Base-by-base conservation (phyloP, 2,329 filamentous ascomycete species). In the Lasiodiplodia hormozganensis region DNA sequence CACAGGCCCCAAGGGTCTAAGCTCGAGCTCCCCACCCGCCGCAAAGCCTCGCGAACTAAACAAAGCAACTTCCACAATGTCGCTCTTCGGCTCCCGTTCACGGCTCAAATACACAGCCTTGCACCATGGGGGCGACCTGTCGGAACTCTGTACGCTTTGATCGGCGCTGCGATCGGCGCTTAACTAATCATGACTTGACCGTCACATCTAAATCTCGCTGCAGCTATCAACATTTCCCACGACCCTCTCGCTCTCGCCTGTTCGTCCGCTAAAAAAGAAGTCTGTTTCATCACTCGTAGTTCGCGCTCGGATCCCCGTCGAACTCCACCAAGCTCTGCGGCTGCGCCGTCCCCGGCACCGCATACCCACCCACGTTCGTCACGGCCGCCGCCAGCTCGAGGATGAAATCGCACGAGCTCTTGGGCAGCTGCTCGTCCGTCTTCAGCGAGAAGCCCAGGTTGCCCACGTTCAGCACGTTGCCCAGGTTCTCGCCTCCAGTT, bases 341-440 rank as follows among this genome's bases (percentile, higher is more conserved):
- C 54, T 68, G 65, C 34, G 40, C 65, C 31, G 65, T 68, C 16
- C 65, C 67, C 3, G 57, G 58, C 23, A 43, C 57, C 4, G 67
- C 67, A 12, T 68, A 68, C 2, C 67, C 67, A 16, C 67, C 67
- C 3, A 68, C 67, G 34, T 68, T 68, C 1, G 67, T 64, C 49
- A 68, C 67, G 1, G 67, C 67, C 7, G 67, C 67, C 18, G 57
- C 57, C 36, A 68, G 43, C 57, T 64, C 21, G 25, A 40, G 49
- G 25, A 68, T 58, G 38, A 68, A 68, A 28, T 68, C 67, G 57
- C 67, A 68, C 25, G 64, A 36, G 51, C 67, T 62, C 25, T 64
- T 54, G 12, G 67, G 67, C n/a, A 68, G 16, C 51, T 68, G 57
- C 1, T 54, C 25, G 43, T 64, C 67, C 36, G 57, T 56, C 4